Percentiles rank a stretch among this genome's conserved stretches.
Evolutionary conservation across 192 early-diverging fungal species (phyloP).

Genomic region (Thoreauomyces humboldtii): DNA sequence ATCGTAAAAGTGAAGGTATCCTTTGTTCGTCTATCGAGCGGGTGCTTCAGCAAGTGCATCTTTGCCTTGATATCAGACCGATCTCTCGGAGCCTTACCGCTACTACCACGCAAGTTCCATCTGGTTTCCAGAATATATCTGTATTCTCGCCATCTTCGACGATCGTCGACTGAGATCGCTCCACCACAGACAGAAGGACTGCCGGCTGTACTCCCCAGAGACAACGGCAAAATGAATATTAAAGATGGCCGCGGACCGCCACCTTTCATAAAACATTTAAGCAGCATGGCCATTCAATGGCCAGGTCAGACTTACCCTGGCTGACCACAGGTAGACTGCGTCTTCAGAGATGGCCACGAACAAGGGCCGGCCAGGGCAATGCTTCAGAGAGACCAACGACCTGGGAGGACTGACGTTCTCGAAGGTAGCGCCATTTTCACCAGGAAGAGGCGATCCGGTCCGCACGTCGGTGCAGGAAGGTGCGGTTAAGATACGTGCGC

Average conservation of each 20-base stretch:
- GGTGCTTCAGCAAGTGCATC: background rate
- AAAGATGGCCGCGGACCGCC: background rate
- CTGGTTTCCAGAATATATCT: constrained; percentile 72
- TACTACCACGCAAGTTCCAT: constrained; percentile 61
- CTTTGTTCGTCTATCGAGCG: constrained; percentile 51
- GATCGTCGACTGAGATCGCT: constrained; percentile 60
- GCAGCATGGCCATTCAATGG: background rate
- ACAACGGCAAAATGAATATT: background rate
- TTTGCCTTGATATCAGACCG: background rate
- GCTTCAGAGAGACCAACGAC: constrained; percentile 5
- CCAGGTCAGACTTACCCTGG: constrained; percentile 47
- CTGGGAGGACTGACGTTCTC: background rate
- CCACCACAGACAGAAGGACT: constrained; percentile 61
- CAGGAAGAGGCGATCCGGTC: background rate
- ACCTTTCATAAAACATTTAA: background rate
- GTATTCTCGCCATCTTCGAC: constrained; percentile 73
- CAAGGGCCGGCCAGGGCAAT: constrained; percentile 6
- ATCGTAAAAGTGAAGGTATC: constrained; percentile 71
- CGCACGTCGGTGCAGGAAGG: background rate
- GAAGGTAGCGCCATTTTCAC: background rate
- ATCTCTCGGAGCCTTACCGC: constrained; percentile 44
- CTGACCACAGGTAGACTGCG: constrained; percentile 64
- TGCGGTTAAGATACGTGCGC: constrained; percentile 1
- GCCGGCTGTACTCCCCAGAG: constrained; percentile 48
- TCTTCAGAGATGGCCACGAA: constrained; percentile 62